Percentiles rank a stretch among this genome's conserved stretches.
phyloP scores from a whole-genome alignment of 768 basidiomycete species.

The Phanerochaete carnosa region DNA sequence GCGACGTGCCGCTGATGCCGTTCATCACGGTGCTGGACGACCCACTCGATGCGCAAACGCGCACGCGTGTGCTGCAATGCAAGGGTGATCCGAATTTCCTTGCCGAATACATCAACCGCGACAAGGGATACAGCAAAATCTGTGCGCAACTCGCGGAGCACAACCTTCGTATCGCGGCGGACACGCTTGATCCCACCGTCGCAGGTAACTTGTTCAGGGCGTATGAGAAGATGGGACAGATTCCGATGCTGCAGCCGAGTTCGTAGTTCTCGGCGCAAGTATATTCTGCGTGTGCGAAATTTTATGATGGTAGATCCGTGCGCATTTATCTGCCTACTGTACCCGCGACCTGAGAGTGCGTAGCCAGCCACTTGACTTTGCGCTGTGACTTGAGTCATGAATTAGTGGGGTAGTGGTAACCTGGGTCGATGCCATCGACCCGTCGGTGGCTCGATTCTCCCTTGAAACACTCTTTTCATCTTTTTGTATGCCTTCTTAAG shows the following conservation, averaged over 20 bases:
- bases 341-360: no score
- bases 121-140: background rate
- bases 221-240: background rate
- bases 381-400: conserved; percentile 4
- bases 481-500: background rate
- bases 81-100: background rate
- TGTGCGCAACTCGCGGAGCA: background rate
- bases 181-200: background rate
- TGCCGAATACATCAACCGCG: background rate
- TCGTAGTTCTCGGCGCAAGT: background rate
- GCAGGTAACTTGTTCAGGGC: background rate
- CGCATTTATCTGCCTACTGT: no score
- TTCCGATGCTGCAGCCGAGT: background rate
- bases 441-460: conserved; percentile 87
- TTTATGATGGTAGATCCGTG: no score
- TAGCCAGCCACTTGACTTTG: no score
- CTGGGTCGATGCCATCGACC: conserved; percentile 50
- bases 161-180: background rate
- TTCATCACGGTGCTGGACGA: background rate
- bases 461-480: conserved; percentile 55
- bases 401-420: conserved; percentile 35
- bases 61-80: background rate
- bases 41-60: background rate
- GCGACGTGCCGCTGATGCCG: background rate
- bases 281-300: no score